These are phyloP conservation scores for Chlamydomonas sphaeroides DNA, from an alignment of 139 green algal genomes.

Conservation along the genomic window DNA sequence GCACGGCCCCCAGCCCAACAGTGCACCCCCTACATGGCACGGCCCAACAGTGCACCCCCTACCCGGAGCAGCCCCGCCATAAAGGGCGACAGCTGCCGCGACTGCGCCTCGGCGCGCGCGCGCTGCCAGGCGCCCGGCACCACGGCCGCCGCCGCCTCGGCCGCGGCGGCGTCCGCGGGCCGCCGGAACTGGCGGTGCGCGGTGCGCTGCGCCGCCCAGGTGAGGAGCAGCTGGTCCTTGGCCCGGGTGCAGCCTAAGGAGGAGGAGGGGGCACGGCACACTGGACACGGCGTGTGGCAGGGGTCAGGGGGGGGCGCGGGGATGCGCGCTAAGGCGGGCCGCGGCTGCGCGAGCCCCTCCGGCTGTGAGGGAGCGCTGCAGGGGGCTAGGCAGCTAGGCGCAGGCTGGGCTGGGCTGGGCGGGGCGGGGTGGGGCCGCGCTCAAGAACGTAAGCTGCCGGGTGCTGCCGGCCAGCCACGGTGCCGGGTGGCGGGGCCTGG, in stretches of 20 bases:
- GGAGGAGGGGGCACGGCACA: no score
- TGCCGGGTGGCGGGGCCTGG: no score
- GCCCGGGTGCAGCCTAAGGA: constrained; percentile 12
- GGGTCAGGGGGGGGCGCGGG: not conserved
- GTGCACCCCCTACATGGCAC: not conserved
- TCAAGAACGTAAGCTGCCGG: not conserved
- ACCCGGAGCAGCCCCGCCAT: not conserved
- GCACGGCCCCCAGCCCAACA: not conserved
- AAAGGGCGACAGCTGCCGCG: constrained; percentile 27
- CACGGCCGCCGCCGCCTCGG: not conserved
- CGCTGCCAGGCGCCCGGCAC: not conserved
- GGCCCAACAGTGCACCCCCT: not conserved
- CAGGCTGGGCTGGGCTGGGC: no score
- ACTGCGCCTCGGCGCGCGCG: no score
- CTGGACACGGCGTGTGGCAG: not conserved
- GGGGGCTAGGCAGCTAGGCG: not conserved
- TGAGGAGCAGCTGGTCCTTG: constrained; percentile 41
- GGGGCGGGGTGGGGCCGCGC: no score
- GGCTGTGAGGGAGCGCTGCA: not conserved
- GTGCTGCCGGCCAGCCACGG: not conserved
- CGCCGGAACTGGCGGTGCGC: not conserved
- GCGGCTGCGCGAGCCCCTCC: not conserved
- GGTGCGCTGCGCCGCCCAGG: constrained; percentile 4
- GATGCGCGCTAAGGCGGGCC: not conserved
- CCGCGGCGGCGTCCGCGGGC: no score